Conservation (phyloP, 305 asterid genomes). For the Coffea humblotiana region DNA sequence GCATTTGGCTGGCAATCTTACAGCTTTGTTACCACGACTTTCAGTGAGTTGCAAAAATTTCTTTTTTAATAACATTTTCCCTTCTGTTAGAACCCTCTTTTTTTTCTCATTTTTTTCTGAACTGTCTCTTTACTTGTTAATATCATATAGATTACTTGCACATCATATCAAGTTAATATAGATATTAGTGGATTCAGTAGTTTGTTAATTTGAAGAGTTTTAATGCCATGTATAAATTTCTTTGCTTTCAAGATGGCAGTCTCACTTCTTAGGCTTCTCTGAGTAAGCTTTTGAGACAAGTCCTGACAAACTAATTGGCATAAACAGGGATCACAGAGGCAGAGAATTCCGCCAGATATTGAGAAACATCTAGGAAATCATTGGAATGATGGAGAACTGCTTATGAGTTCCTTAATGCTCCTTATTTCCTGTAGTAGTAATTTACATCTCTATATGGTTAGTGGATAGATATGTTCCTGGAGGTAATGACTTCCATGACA, state of each 20-base stretch:
- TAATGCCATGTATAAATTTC: no score
- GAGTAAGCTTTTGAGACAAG: no score
- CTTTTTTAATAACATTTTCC: neutral
- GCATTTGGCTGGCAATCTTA: slow-evolving; percentile 60
- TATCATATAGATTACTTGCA: neutral
- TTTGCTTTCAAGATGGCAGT: neutral
- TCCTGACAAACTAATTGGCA: neutral
- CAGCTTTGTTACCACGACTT: slow-evolving; percentile 60
- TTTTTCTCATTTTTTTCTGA: neutral
- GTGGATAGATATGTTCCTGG: neutral
- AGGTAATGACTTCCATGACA: neutral
- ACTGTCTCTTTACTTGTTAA: neutral
- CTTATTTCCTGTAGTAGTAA: neutral
- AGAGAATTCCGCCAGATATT: neutral
- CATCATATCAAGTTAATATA: neutral
- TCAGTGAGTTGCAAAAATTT: slow-evolving; percentile 49
- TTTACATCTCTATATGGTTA: neutral
- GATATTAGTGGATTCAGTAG: neutral
- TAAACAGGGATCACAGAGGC: neutral
- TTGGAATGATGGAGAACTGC: neutral
- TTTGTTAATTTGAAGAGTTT: neutral
- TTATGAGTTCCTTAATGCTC: neutral
- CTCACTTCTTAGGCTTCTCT: neutral
- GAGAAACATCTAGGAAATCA: neutral
- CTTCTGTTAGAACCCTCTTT: neutral